Evolutionary conservation across 768 basidiomycete genomes (phyloP), one percentile per base, ranked within the genome.

Genomic region (Phallus indusiatus): DNA sequence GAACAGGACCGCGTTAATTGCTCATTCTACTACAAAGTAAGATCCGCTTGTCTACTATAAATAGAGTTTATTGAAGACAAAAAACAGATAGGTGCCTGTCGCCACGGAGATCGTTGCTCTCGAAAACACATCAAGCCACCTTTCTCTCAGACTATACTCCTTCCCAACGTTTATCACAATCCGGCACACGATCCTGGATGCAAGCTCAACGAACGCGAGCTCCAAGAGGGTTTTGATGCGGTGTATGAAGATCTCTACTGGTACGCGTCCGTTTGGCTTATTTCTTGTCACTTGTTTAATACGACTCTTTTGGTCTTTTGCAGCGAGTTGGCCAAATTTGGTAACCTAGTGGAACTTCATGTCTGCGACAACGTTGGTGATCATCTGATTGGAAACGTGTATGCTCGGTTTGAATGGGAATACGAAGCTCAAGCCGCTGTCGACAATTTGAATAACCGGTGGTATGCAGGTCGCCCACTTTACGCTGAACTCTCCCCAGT

Each of bases 321-420:
- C 54, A 75, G 76, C 68, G 95, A 98, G 70, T 73, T 99, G 37
- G 77, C 89, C 46, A 96, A 97, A 73, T 97, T 92, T 69, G 96
- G 96, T 4, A 89, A 98, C 73, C 78, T 99, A 59, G 74, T 96
- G 53, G 96, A 99, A 74, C 78, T 99, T 61, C 96, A 99, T 73
- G 94, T 99, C 12, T 99, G 95, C 68, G 95, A 99, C 74, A 99
- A 99, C 68, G 94, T 99, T 35, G 96, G 96, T n/a, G 96, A 98
- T 69, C 95, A 99, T 69, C 78, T 98, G 22, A 91, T 95, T 67
- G 94, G 94, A 21, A 96, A 97, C 66, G 95, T 99, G 1, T 99
- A 99, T 69, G 95, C 94, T 4, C 84, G 95, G 21, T 99, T 90
- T 68, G 95, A 99, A 68, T 96, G 93, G 94, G 95, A 99, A 73